phyloP scores from a whole-genome alignment of 78 protist genomes.

The Cyanophora paradoxa region DNA sequence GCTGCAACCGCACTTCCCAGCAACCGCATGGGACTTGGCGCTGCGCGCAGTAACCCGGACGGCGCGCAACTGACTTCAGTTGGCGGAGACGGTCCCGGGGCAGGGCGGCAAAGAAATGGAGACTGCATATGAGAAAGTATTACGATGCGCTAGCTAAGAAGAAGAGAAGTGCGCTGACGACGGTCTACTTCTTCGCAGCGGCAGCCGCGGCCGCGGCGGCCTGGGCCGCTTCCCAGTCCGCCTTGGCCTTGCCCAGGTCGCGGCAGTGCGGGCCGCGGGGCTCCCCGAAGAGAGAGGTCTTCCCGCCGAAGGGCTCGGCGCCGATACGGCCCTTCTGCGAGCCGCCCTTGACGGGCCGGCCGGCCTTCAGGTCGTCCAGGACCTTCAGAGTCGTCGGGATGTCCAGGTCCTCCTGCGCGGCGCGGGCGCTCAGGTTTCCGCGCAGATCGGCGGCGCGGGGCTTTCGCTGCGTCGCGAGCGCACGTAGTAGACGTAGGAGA shows the following conservation, averaged over 20 bases:
- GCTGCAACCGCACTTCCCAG: too few species aligned
- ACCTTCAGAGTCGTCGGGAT: constrained; percentile 19
- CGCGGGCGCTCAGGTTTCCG: background rate
- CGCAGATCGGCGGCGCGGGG: background rate
- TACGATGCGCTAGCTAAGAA: too few species aligned
- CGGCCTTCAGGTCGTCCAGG: constrained; percentile 19
- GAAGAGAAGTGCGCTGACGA: too few species aligned
- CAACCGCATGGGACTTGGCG: too few species aligned
- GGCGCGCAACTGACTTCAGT: too few species aligned
- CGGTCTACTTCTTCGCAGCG: too few species aligned
- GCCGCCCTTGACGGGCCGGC: constrained; percentile 17
- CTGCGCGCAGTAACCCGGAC: too few species aligned
- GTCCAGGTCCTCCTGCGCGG: constrained; percentile 51
- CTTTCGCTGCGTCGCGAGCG: background rate
- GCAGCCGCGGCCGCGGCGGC: too few species aligned
- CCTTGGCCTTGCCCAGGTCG: background rate
- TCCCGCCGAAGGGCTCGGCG: background rate
- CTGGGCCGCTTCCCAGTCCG: too few species aligned
- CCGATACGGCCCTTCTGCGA: constrained; percentile 12
- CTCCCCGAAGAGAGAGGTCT: constrained; percentile 1
- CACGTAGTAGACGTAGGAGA: constrained; percentile 6
- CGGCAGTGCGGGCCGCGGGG: constrained; percentile 10
- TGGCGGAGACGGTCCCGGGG: too few species aligned
- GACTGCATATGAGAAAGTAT: too few species aligned
- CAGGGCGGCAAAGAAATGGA: too few species aligned